Conservation (phyloP, 192 early-diverging fungal species). For the Funneliformis mosseae region DNA sequence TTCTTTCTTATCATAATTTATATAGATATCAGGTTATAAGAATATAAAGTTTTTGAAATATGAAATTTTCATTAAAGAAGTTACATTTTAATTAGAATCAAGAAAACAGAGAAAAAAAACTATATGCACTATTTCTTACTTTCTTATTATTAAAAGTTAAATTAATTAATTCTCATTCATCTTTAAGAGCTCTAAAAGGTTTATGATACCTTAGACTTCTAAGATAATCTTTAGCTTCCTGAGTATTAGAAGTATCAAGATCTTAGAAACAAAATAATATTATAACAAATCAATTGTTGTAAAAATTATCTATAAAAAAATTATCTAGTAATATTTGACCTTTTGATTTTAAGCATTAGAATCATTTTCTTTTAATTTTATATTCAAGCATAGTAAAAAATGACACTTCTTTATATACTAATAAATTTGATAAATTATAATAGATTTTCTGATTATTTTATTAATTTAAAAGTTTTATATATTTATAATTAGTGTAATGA, state of each 20-base stretch:
- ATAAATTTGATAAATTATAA: too few relatives aligned
- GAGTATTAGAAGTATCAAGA: slow-evolving; percentile 83
- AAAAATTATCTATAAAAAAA: too few relatives aligned
- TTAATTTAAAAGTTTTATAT: too few relatives aligned
- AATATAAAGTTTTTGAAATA: too few relatives aligned
- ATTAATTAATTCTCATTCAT: slow-evolving; percentile 81
- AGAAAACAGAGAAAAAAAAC: too few relatives aligned
- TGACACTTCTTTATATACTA: slow-evolving; percentile 35
- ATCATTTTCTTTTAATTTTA: slow-evolving; percentile 73
- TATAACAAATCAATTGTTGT: too few relatives aligned
- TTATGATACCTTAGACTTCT: slow-evolving; percentile 72
- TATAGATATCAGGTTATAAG: slow-evolving; percentile 73
- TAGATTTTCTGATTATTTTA: too few relatives aligned
- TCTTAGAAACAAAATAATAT: slow-evolving; percentile 47
- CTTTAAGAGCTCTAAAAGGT: slow-evolving; percentile 60
- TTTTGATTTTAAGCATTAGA: slow-evolving; percentile 74
- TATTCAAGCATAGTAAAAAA: slow-evolving; percentile 97
- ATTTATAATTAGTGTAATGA: slow-evolving; percentile 90
- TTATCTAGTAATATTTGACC: slow-evolving; percentile 90
- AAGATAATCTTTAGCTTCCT: slow-evolving; percentile 94
- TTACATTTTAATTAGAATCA: too few relatives aligned
- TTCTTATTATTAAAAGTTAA: slow-evolving; percentile 97
- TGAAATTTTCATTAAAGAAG: too few relatives aligned
- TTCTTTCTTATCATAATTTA: slow-evolving; percentile 77
- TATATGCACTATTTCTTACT: slow-evolving; percentile 74